Conservation (phyloP, 169 alveolate genomes). For the Eimeria falciformis region DNA sequence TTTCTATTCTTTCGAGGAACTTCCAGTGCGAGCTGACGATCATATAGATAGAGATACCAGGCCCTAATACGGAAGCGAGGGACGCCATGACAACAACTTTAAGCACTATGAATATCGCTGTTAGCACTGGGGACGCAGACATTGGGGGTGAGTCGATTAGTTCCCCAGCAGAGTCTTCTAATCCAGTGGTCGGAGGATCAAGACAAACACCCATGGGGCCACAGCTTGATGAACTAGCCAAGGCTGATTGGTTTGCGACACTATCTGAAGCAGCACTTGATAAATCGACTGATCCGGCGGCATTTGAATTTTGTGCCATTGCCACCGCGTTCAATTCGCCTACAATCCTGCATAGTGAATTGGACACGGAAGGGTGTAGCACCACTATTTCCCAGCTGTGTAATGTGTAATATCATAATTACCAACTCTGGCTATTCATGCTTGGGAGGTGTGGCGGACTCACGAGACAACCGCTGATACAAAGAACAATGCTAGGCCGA, state of each 20-base stretch:
- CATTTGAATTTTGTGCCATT: not conserved
- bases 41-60: not conserved
- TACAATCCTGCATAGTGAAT: not conserved
- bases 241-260: constrained; percentile 13
- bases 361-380: too few species aligned
- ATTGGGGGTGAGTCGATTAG: not conserved
- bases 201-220: constrained; percentile 31
- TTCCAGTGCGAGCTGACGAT: constrained; percentile 48
- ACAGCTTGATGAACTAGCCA: not conserved
- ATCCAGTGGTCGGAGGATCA: not conserved
- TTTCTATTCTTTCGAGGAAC: constrained; percentile 29
- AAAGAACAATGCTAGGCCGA: constrained; percentile 19
- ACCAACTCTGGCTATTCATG: too few species aligned
- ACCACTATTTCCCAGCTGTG: too few species aligned
- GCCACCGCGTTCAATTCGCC: constrained; percentile 29
- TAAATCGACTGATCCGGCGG: not conserved
- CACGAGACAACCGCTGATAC: constrained; percentile 8
- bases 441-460: too few species aligned
- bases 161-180: not conserved
- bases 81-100: not conserved
- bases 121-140: not conserved
- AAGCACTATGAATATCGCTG: not conserved
- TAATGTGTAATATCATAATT: too few species aligned
- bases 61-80: not conserved
- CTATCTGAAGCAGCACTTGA: not conserved